Evolutionary conservation across 768 basidiomycete genomes (phyloP), one percentile per base, ranked within the genome.

Genomic region (Suillus hirtellus): DNA sequence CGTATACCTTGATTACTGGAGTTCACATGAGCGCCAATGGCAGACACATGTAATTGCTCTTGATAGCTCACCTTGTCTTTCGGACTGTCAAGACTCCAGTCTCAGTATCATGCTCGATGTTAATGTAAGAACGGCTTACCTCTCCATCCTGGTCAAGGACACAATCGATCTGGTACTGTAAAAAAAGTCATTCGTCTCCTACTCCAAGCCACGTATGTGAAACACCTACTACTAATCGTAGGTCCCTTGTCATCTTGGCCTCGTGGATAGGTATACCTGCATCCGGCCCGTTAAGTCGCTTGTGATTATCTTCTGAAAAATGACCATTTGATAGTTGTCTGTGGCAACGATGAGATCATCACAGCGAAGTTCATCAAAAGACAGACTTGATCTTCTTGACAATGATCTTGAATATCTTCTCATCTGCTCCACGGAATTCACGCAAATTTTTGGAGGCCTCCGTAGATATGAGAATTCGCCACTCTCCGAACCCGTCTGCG

Each of bases 241-340:
- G 69, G 65, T 86, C 84, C 0, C 76, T 67, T 11, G 82, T 83
- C 80, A 89, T 85, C 70, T 88, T 89, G 0, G 89, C 89, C 69
- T 89, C 88, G 60, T 81, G 90, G 11, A 90, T 81, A 0, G 89
- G 86, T 3, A 90, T 72, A 1, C 81, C 81, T 15, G 72, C 71
- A 14, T 77, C 73, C 1, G 71, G 59, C 0, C 80, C 80, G 24
- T 78, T 84, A 14, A 90, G 74, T 8, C 81, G 74, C 71, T 88
- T 88, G 66, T 90, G 87, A 65, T 90, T 90, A 62, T 87, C 85
- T 12, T 79, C 78, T 1, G 89, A 89, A 67, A 91, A 90, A 62
- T 86, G 82, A 0, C 89, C 89, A 3, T 82, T 80, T 0, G 89
- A 91, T 12, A 92, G 79, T 64, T 90, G 86, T 69, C 89, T 90